Conservation (phyloP, 164 flowering plant genomes). For the Aristolochia fimbriata region DNA sequence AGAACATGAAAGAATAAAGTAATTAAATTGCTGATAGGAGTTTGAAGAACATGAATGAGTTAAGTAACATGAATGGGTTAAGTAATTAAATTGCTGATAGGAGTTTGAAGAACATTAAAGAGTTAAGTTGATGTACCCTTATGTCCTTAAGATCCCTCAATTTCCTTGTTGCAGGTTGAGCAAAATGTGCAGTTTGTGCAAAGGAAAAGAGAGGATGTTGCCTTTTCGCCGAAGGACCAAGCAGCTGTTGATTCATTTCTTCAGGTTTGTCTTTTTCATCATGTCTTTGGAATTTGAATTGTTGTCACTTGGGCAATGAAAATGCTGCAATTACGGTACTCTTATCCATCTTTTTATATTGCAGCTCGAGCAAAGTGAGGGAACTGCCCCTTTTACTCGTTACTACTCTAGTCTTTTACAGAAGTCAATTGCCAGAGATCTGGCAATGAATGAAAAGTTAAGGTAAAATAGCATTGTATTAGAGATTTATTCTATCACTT, state of each 20-base stretch:
- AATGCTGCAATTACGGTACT: background rate
- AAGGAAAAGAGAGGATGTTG: conserved; percentile 69
- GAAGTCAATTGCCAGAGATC: conserved; percentile 9
- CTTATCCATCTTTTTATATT: background rate
- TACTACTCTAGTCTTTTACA: conserved; percentile 17
- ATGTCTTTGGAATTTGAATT: background rate
- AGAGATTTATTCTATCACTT: background rate
- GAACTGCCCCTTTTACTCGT: conserved; percentile 16
- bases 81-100: too few species aligned
- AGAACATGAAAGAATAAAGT: too few species aligned
- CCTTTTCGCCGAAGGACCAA: conserved; percentile 78
- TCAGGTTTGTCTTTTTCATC: conserved; percentile 42
- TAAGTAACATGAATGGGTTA: too few species aligned
- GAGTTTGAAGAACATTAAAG: background rate
- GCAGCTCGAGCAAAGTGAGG: conserved; percentile 13
- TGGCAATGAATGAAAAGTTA: conserved; percentile 5
- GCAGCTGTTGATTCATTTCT: conserved; percentile 66
- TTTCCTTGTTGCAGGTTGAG: conserved; percentile 47
- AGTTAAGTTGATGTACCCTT: background rate
- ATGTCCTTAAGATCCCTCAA: background rate
- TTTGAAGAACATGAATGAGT: too few species aligned
- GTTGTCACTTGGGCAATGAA: too few species aligned
- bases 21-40: too few species aligned
- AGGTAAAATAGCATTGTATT: conserved; percentile 15
- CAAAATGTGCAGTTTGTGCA: conserved; percentile 67